phyloP scores from a whole-genome alignment of 441 rosid species.

The Jatropha podagrica region DNA sequence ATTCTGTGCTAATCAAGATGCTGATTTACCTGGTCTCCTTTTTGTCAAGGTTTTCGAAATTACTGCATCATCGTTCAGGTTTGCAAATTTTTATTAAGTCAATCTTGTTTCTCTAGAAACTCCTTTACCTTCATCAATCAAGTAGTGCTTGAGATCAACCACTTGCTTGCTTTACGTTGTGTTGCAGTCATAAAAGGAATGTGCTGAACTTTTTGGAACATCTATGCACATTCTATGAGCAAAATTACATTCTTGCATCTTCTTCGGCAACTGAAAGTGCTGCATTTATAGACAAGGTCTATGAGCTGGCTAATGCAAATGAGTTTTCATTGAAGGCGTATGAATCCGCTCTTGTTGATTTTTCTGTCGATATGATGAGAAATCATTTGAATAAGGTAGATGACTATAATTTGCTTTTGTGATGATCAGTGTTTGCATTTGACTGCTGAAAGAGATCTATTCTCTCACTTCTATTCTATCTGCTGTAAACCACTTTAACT shows the following conservation, averaged over 20 bases:
- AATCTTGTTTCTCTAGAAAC: not conserved
- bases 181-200: constrained; percentile 73
- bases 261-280: constrained; percentile 46
- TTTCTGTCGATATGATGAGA: constrained; percentile 44
- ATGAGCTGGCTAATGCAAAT: constrained; percentile 75
- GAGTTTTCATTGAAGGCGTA: constrained; percentile 62
- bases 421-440: constrained; percentile 6
- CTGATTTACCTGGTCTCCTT: constrained; percentile 56
- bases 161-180: constrained; percentile 28
- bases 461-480: not conserved
- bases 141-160: constrained; percentile 11
- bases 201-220: constrained; percentile 77
- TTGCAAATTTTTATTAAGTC: constrained; percentile 26
- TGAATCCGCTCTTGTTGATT: constrained; percentile 50
- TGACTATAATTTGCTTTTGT: constrained; percentile 15
- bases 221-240: constrained; percentile 74
- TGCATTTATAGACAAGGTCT: constrained; percentile 57
- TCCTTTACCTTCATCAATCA: constrained; percentile 1
- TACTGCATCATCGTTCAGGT: constrained; percentile 77
- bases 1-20: constrained; percentile 56
- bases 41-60: constrained; percentile 67
- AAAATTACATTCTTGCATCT: constrained; percentile 49
- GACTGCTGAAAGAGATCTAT: constrained; percentile 1
- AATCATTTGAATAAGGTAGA: constrained; percentile 63
- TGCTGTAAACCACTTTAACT: constrained; percentile 1